Evolutionary conservation across 805 yeast species (phyloP), one percentile per base, ranked within the genome.

Genomic region (Candida wancherniae): DNA sequence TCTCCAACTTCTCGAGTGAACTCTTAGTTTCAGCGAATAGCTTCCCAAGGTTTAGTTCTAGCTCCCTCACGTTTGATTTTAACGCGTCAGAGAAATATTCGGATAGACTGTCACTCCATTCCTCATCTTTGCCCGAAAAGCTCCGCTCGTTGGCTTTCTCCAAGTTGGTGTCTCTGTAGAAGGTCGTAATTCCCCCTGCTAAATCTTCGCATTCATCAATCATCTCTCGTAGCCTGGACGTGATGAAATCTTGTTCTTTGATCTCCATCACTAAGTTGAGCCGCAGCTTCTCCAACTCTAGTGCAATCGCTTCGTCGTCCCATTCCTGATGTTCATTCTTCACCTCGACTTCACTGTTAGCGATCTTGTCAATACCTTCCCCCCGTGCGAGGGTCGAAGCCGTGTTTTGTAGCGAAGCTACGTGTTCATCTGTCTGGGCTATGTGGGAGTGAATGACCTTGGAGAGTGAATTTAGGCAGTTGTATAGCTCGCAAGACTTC

Each of bases 211-310:
- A 57, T 32, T 59, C 67, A 18, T 37, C 43, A 3, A 61, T 44
- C 27, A 65, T 39, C 22, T 58, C 67, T 12, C 33, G 22, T n/a
- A 64, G 36, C 36, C 60, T 57, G 6, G 45, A 55, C 5, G 51
- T 29, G 3, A 60, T 32, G 28, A 44, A 60, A 25, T 62, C 66
- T 28, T 63, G 67, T 23, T 51, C 46, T 38, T 65, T 70, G n/a
- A 65, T 39, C n/a, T 53, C 60, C 63, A 58, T 55, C 0, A 62
- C 51, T 17, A 61, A 40, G 6, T 43, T 45, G 5, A 61, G 32
- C 22, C 69, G 39, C 24, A 50, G 49, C 23, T 43, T 35, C 34
- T 63, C 63, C 18, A 64, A 39, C 25, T 42, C 39, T 24, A 30
- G 44, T 3, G 55, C 44, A n/a, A 51, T 18, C 5, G 25, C 31